phyloP scores from a whole-genome alignment of 1,139 yeast species.

The Debaryomyces psychrophilus region DNA sequence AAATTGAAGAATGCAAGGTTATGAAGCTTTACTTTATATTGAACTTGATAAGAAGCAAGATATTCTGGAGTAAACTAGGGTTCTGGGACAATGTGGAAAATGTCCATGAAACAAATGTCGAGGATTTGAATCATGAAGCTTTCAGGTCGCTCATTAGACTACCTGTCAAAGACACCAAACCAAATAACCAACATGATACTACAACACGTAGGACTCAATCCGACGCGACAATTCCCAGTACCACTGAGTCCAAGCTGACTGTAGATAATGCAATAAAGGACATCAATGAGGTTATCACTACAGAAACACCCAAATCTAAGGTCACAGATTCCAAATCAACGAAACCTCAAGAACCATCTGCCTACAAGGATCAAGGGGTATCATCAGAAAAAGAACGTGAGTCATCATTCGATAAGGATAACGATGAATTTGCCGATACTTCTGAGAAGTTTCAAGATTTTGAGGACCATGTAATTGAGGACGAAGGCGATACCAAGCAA shows the following conservation, averaged over 20 bases:
- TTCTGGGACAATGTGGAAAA: slow-evolving; percentile 52
- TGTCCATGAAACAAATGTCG: slow-evolving; percentile 33
- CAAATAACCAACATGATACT: not conserved
- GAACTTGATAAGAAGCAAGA: slow-evolving; percentile 41
- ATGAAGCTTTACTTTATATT: slow-evolving; percentile 31
- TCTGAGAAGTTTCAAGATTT: slow-evolving; percentile 13
- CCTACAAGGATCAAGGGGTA: not conserved
- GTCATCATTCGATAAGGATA: slow-evolving; percentile 14
- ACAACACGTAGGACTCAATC: not conserved
- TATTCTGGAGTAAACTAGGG: slow-evolving; percentile 88
- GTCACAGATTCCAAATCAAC: not conserved
- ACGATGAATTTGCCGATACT: slow-evolving; percentile 21
- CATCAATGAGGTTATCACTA: not conserved
- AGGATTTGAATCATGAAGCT: slow-evolving; percentile 29
- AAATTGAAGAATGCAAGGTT: slow-evolving; percentile 27
- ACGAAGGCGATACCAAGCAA: not conserved
- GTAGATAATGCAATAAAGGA: not conserved
- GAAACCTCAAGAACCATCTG: not conserved
- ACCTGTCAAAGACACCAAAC: not conserved
- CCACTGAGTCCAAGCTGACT: not conserved
- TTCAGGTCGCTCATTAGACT: slow-evolving; percentile 17
- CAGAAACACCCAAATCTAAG: not conserved
- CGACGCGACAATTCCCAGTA: not conserved
- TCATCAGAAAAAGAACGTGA: not conserved
- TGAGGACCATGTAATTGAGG: not conserved